These are phyloP conservation scores for Cytauxzoon felis DNA, from an alignment of 169 alveolate species.

Conservation along the genomic window DNA sequence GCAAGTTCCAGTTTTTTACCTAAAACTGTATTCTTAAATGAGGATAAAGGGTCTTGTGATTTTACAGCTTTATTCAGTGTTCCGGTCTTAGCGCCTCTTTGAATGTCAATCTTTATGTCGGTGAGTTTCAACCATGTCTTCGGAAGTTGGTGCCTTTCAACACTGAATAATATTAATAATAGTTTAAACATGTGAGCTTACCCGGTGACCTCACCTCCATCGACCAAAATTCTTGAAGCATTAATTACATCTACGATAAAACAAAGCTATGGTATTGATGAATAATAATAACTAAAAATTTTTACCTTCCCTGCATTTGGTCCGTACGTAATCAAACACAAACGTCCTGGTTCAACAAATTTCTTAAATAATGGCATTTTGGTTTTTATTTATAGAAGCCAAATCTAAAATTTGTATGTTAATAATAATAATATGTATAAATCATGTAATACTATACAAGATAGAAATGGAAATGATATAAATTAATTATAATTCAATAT, in stretches of 20 bases:
- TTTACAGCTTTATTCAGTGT: slow-evolving; percentile 76
- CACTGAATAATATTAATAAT: slow-evolving; percentile 44
- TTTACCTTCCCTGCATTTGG: slow-evolving; percentile 90
- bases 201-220: slow-evolving; percentile 86
- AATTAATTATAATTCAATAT: not conserved
- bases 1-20: slow-evolving; percentile 77
- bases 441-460: no score
- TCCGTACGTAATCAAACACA: slow-evolving; percentile 86
- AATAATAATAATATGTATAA: no score
- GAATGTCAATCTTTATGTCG: slow-evolving; percentile 80
- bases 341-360: slow-evolving; percentile 90
- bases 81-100: slow-evolving; percentile 83
- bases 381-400: not conserved
- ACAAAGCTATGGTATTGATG: slow-evolving; percentile 69
- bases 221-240: slow-evolving; percentile 83
- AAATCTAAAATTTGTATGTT: not conserved
- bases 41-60: slow-evolving; percentile 69
- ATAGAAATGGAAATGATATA: not conserved
- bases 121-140: slow-evolving; percentile 82
- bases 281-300: not conserved
- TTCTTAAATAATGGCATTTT: slow-evolving; percentile 80
- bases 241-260: slow-evolving; percentile 85
- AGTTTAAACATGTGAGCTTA: slow-evolving; percentile 8
- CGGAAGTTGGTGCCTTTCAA: slow-evolving; percentile 84
- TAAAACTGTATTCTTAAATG: slow-evolving; percentile 74